These are phyloP conservation scores for Schrenkiella parvula DNA, from an alignment of 345 rosid genomes.

Conservation along the genomic window DNA sequence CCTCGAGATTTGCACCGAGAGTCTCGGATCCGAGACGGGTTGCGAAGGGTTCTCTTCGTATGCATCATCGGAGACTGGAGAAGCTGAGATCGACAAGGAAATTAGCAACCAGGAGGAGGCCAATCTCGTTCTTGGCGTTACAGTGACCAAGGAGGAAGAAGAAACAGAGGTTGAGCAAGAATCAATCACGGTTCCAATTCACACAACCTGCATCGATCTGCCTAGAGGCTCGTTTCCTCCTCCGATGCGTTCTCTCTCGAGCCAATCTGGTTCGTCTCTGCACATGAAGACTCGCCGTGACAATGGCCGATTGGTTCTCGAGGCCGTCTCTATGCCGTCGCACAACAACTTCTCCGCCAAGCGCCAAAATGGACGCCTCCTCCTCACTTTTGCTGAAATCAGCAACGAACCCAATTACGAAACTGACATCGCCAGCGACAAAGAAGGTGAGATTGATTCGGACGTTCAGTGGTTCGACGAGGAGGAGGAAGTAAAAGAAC, in stretches of 20 bases:
- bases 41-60: slow-evolving; percentile 72
- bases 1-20: slow-evolving; percentile 90
- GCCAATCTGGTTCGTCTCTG: slow-evolving; percentile 46
- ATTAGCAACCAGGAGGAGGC: slow-evolving; percentile 9
- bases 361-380: slow-evolving; percentile 87
- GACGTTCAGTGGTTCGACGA: slow-evolving; percentile 22
- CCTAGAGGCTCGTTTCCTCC: slow-evolving; percentile 64
- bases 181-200: slow-evolving; percentile 9
- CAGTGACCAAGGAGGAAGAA: slow-evolving; percentile 9
- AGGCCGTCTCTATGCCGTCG: slow-evolving; percentile 76
- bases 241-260: slow-evolving; percentile 63
- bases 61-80: slow-evolving; percentile 53
- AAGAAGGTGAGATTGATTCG: slow-evolving; percentile 15
- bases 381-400: slow-evolving; percentile 52
- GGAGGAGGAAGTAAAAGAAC: slow-evolving; percentile 26
- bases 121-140: neutral
- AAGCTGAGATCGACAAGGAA: slow-evolving; percentile 42
- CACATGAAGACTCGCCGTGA: slow-evolving; percentile 73
- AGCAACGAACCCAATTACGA: neutral
- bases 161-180: slow-evolving; percentile 22
- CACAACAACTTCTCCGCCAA: slow-evolving; percentile 65
- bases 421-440: slow-evolving; percentile 14
- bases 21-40: slow-evolving; percentile 98
- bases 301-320: slow-evolving; percentile 83
- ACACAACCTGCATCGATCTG: slow-evolving; percentile 14